Base-by-base conservation (phyloP, 306 rosid genomes). In the Elaeagnus macrophylla region DNA sequence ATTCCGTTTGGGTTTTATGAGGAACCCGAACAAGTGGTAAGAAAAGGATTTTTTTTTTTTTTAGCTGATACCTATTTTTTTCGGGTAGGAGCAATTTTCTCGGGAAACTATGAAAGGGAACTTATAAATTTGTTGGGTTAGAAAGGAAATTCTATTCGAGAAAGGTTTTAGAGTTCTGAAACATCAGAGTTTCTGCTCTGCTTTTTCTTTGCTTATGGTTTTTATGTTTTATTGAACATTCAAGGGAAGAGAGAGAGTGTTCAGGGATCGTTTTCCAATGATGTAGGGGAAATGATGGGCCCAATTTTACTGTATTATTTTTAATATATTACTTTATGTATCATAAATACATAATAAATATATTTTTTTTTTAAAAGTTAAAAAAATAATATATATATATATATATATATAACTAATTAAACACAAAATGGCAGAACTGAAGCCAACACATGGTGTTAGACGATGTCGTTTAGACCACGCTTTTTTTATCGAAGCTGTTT, bases 1-100 rank as follows among this genome's bases (percentile, higher is more conserved):
- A 55, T 62, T 53, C 48, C 19, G 51, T 16, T 19, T 16, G 51
- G n/a, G 64, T 51, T 68, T 68, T 66, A 77, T 72, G 40, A 59
- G 71, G 75, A 82, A 68, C 60, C 82, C 32, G 72, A 63, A 70
- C 65, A 62, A 51, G 65, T 42, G 61, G 56, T 5, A 11, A 17
- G 16, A 1, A 53, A 54, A 46, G 51, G 18, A 50, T 55, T 9
- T 17, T 53, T 39, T 7, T 15, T 9, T 45, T 42, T 14, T 45
- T 12, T 14, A 25, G 32, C 2, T 25, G 32, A 25, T 25, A 25
- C 1, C 32, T 25, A 25, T 25, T 25, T 25, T 25, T 25, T 25
- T 5, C 32, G 32, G 8, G 49, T 13, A 9, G 49, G 15, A 9
- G 15, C 35, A 25, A 39, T 2, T n/a, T 67, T 59, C 47, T 65